Evolutionary conservation across 2,329 filamentous ascomycete species (phyloP).

Genomic region (Ophiocordyceps sinensis): DNA sequence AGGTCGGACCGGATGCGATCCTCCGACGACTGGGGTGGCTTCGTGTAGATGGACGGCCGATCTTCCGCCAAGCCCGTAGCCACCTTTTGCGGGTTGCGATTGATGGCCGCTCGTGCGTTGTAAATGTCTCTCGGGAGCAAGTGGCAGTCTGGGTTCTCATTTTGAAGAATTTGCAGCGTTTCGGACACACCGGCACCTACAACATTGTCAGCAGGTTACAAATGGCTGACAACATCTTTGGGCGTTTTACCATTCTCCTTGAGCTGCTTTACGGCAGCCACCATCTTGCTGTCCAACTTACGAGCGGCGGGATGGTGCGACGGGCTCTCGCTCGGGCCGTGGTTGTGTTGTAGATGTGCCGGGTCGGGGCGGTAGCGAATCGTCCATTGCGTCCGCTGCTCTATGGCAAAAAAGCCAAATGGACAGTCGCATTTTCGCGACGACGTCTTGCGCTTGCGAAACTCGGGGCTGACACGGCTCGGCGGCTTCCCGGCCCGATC

Average conservation of each 20-base stretch:
- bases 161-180: conserved; percentile 51
- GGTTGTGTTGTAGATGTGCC: conserved; percentile 45
- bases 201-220: conserved; percentile 6
- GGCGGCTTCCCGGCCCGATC: conserved; percentile 50
- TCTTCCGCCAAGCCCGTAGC: conserved; percentile 45
- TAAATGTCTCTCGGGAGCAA: conserved; percentile 52
- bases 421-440: conserved; percentile 56
- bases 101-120: conserved; percentile 52
- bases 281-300: conserved; percentile 53
- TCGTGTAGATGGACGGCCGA: conserved; percentile 50
- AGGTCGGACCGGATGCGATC: conserved; percentile 50
- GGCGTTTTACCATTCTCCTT: conserved; percentile 46
- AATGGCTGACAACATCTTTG: conserved; percentile 1
- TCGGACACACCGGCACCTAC: conserved; percentile 49
- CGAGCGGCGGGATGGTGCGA: conserved; percentile 51
- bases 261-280: conserved; percentile 49
- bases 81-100: conserved; percentile 48
- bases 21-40: conserved; percentile 47
- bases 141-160: conserved; percentile 47
- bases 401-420: conserved; percentile 56
- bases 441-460: conserved; percentile 50
- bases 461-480: conserved; percentile 46
- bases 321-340: conserved; percentile 51
- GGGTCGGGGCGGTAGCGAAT: conserved; percentile 48
- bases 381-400: conserved; percentile 53